These are phyloP conservation scores for Epicoccum nigrum DNA, from an alignment of 2,329 filamentous ascomycete genomes.

Conservation along the genomic window DNA sequence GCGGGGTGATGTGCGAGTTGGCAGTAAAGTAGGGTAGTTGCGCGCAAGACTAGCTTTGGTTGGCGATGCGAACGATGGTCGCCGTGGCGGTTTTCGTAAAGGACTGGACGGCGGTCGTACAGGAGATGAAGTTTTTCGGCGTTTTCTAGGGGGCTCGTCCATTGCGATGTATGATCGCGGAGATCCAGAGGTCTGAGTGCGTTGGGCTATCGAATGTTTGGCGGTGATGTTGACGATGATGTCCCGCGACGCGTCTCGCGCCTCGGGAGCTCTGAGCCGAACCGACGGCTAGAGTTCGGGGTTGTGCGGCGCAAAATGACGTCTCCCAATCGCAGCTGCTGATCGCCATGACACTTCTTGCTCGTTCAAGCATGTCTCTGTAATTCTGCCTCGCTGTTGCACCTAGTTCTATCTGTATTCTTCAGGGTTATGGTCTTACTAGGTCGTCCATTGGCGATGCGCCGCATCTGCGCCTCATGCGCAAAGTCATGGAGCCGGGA, in stretches of 20 bases:
- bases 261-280: neutral
- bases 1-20: constrained; percentile 17
- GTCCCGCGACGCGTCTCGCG: constrained; percentile 34
- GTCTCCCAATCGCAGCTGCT: constrained; percentile 27
- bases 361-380: constrained; percentile 10
- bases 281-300: neutral
- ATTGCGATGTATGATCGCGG: constrained; percentile 21
- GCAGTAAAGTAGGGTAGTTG: constrained; percentile 44
- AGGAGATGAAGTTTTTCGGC: constrained; percentile 43
- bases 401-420: neutral
- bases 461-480: constrained; percentile 36
- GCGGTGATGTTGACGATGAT: constrained; percentile 5
- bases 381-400: neutral
- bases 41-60: constrained; percentile 50
- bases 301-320: constrained; percentile 39
- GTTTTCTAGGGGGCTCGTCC: constrained; percentile 44
- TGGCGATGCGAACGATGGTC: constrained; percentile 48
- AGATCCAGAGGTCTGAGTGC: neutral
- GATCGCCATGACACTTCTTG: constrained; percentile 7
- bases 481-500: constrained; percentile 23
- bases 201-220: constrained; percentile 5
- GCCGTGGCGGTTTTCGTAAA: constrained; percentile 39
- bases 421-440: neutral
- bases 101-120: constrained; percentile 30
- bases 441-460: constrained; percentile 26